phyloP scores from a whole-genome alignment of 148 eudicot genomes.

The Camellia japonica region DNA sequence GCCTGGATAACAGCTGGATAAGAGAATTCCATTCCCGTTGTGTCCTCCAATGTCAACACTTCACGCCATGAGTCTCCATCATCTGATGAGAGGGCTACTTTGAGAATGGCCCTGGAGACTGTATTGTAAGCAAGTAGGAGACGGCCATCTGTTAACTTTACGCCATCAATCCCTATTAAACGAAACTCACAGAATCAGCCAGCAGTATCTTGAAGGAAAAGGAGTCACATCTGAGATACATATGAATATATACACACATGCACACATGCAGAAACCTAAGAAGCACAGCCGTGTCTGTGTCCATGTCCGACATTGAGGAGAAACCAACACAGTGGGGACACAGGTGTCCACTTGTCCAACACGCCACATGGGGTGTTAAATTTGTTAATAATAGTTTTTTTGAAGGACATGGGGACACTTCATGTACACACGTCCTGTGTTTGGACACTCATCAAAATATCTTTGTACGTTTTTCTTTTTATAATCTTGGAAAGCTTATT shows the following conservation, averaged over 20 bases:
- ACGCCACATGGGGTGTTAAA: no score
- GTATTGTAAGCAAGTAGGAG: conserved; percentile 90
- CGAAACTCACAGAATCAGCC: conserved; percentile 8
- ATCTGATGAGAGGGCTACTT: conserved; percentile 50
- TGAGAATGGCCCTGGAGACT: conserved; percentile 58
- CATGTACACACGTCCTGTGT: no score
- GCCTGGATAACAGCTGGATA: conserved; percentile 90
- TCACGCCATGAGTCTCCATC: conserved; percentile 91
- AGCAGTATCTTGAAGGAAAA: neutral
- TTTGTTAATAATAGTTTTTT: no score
- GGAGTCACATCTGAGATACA: neutral
- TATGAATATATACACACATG: neutral
- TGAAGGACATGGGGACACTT: no score
- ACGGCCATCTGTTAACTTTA: conserved; percentile 70
- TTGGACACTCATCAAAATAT: no score
- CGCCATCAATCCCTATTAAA: conserved; percentile 88
- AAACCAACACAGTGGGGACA: no score
- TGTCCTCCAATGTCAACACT: conserved; percentile 65
- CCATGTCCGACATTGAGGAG: no score
- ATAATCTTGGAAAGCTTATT: no score
- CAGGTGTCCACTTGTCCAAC: no score
- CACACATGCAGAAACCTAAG: no score
- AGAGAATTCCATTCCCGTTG: conserved; percentile 76
- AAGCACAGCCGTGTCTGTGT: no score
- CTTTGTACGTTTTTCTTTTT: no score